These are phyloP conservation scores for Acer negundo DNA, from an alignment of 345 rosid genomes.

Conservation along the genomic window DNA sequence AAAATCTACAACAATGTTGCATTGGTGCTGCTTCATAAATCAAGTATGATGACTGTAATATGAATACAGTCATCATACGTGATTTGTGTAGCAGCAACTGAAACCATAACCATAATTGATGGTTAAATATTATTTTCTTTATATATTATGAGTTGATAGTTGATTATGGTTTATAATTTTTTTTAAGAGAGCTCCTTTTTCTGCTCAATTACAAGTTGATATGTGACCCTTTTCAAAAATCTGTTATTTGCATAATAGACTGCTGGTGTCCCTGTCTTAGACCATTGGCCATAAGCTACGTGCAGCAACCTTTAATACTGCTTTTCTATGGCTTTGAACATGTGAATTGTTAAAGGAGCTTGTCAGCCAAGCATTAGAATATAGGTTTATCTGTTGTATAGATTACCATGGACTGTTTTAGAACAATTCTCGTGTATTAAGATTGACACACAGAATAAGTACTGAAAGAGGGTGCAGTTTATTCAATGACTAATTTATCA, in stretches of 20 bases:
- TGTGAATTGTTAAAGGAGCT: not conserved
- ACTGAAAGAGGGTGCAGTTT: too few relatives aligned
- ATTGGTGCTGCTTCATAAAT: too few relatives aligned
- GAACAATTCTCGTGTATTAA: not conserved
- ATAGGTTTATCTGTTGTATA: not conserved
- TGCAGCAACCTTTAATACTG: too few relatives aligned
- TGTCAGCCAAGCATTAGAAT: not conserved
- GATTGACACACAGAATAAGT: not conserved
- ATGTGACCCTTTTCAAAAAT: not conserved
- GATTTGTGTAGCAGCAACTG: too few relatives aligned
- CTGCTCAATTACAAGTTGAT: not conserved
- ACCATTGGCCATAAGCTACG: too few relatives aligned
- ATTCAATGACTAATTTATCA: not conserved
- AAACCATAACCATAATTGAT: too few relatives aligned
- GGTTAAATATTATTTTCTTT: too few relatives aligned
- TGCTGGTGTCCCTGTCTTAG: not conserved
- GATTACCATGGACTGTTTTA: not conserved
- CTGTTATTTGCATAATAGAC: not conserved
- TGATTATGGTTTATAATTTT: too few relatives aligned
- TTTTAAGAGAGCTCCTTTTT: not conserved
- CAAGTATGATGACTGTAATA: not conserved
- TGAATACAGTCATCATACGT: too few relatives aligned
- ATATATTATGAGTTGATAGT: too few relatives aligned
- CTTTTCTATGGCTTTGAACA: too few relatives aligned
- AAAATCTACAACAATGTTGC: too few relatives aligned